Percentiles rank a stretch among this genome's conserved stretches.
These are phyloP conservation scores for Aspergillus terreus DNA, from an alignment of 2,329 filamentous ascomycete genomes.

Conservation along the genomic window DNA sequence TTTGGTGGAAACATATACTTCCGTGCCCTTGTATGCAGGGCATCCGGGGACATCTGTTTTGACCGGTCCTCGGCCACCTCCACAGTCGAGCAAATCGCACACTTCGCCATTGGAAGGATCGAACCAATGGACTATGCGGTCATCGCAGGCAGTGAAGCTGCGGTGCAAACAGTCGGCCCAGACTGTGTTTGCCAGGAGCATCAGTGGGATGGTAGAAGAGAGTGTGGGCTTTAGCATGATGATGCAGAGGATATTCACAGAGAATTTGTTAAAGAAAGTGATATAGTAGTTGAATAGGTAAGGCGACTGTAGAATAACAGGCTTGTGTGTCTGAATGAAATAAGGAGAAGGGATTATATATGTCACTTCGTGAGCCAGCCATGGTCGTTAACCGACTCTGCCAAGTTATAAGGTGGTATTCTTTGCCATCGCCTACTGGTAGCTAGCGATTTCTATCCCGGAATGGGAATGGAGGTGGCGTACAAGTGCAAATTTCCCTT, in stretches of 20 bases:
- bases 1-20: not conserved
- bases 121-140: not conserved
- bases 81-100: not conserved
- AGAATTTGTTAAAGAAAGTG: too few relatives aligned
- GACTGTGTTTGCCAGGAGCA: not conserved
- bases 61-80: not conserved
- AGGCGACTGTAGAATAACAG: too few relatives aligned
- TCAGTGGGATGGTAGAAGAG: not conserved
- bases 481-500: too few relatives aligned
- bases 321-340: too few relatives aligned
- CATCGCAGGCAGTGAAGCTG: not conserved
- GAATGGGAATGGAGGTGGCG: too few relatives aligned
- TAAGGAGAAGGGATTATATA: too few relatives aligned
- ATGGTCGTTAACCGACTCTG: too few relatives aligned
- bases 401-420: too few relatives aligned
- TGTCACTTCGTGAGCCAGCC: too few relatives aligned
- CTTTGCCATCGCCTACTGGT: too few relatives aligned
- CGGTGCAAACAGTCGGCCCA: not conserved
- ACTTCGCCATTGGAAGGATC: not conserved
- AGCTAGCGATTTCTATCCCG: too few relatives aligned
- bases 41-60: not conserved
- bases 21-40: not conserved
- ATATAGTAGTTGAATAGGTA: too few relatives aligned
- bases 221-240: not conserved
- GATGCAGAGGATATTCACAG: not conserved